A percentile compares a stretch with the other conserved stretches of the same genome.
phyloP scores from a whole-genome alignment of 1,284 basidiomycete genomes.

The Cystobasidium pallidum region DNA sequence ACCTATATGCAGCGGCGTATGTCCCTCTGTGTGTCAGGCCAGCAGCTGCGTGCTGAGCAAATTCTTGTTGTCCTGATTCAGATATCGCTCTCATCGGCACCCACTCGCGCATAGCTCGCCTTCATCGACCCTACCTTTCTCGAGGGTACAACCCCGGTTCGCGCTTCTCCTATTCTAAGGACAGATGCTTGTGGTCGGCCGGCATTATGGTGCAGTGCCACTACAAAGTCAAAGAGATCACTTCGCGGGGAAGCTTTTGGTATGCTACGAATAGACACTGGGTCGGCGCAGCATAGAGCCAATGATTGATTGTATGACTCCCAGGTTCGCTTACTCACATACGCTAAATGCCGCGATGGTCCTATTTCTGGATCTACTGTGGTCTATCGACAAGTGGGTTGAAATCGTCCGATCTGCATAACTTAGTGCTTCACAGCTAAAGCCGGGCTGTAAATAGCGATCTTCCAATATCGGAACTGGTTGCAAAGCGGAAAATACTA shows the following conservation, averaged over 20 bases:
- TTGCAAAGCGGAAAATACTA: constrained; percentile 45
- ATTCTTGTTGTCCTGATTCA: constrained; percentile 26
- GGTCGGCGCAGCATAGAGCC: too few species aligned
- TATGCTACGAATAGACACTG: not conserved
- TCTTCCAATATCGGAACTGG: not conserved
- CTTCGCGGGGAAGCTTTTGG: constrained; percentile 47
- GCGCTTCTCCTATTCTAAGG: constrained; percentile 44
- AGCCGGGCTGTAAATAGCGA: too few species aligned
- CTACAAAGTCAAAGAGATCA: constrained; percentile 44
- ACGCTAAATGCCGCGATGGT: constrained; percentile 48
- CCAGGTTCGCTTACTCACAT: constrained; percentile 44
- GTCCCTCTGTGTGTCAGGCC: constrained; percentile 33
- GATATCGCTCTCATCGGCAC: constrained; percentile 36
- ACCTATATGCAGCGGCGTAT: constrained; percentile 22
- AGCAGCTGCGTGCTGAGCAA: not conserved
- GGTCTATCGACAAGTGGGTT: constrained; percentile 47
- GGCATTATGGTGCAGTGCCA: constrained; percentile 46
- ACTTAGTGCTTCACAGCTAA: constrained; percentile 30
- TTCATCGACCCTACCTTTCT: constrained; percentile 48
- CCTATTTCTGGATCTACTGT: constrained; percentile 48
- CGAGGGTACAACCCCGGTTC: constrained; percentile 47
- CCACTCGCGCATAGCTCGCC: constrained; percentile 49
- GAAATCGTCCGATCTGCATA: not conserved
- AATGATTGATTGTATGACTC: too few species aligned
- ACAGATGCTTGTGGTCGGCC: constrained; percentile 46